A percentile compares a stretch with the other conserved stretches of the same genome.
phyloP scores from a whole-genome alignment of 306 rosid species.

The Lablab purpureus region DNA sequence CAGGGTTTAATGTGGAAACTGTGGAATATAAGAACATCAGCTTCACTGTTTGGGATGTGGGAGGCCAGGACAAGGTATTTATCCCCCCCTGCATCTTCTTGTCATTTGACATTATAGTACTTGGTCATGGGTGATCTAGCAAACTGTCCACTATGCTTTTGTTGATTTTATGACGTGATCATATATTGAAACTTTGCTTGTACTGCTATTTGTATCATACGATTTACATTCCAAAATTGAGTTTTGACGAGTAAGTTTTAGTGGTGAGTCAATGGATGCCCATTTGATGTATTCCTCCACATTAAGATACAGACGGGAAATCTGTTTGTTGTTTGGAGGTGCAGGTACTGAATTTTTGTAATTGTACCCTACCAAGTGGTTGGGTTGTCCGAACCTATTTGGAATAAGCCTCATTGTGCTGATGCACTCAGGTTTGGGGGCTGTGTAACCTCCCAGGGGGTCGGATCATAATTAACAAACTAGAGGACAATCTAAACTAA shows the following conservation, averaged over 20 bases:
- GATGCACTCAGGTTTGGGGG: too few relatives aligned
- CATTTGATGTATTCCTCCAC: not conserved
- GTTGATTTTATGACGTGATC: conserved; percentile 20
- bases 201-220: not conserved
- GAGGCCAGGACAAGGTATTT: conserved; percentile 92
- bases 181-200: not conserved
- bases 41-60: conserved; percentile 99
- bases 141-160: not conserved
- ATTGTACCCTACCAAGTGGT: too few relatives aligned
- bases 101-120: not conserved
- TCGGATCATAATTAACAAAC: too few relatives aligned
- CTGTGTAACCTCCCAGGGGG: too few relatives aligned
- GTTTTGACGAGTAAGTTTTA: not conserved
- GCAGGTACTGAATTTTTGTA: conserved; percentile 12
- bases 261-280: not conserved
- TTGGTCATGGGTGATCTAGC: not conserved
- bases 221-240: conserved; percentile 20
- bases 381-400: too few relatives aligned
- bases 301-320: not conserved
- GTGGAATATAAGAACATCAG: conserved; percentile 96
- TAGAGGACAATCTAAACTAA: too few relatives aligned
- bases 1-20: conserved; percentile 96
- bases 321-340: conserved; percentile 4
- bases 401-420: too few relatives aligned
- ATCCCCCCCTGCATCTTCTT: not conserved